phyloP scores from a whole-genome alignment of 495 filamentous ascomycete species.

The Lepraria neglecta region DNA sequence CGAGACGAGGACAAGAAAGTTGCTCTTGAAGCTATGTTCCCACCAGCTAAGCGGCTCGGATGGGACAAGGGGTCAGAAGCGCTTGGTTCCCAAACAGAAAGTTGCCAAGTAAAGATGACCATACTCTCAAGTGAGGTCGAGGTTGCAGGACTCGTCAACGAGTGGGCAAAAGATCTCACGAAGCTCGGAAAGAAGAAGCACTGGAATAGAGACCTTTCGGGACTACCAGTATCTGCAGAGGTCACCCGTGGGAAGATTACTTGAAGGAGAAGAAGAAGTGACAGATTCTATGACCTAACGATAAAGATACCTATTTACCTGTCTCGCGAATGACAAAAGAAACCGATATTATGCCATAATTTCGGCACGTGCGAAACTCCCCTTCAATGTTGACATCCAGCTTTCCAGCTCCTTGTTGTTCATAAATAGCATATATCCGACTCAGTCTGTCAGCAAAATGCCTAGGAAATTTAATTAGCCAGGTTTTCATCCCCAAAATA shows the following conservation, averaged over 20 bases:
- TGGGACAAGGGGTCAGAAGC: not conserved
- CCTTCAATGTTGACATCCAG: too few species aligned
- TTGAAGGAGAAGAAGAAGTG: not conserved
- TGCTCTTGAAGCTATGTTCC: constrained; percentile 9
- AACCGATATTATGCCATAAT: too few species aligned
- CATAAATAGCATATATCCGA: too few species aligned
- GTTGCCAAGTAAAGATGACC: constrained; percentile 12
- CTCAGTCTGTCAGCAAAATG: too few species aligned
- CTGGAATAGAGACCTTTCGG: constrained; percentile 34
- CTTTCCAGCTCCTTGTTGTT: too few species aligned
- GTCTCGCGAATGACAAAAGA: too few species aligned
- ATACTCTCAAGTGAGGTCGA: constrained; percentile 37
- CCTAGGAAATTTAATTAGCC: too few species aligned
- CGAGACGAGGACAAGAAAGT: constrained; percentile 24
- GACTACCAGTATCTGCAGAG: not conserved
- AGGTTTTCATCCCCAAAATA: too few species aligned
- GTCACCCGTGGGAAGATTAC: not conserved
- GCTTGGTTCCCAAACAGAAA: not conserved
- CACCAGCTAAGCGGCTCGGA: not conserved
- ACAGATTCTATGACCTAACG: too few species aligned
- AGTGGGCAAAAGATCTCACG: constrained; percentile 38
- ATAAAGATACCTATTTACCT: too few species aligned
- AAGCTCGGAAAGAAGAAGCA: constrained; percentile 58
- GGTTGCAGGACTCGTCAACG: constrained; percentile 11
- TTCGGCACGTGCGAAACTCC: too few species aligned